Base-by-base conservation (phyloP, 2,329 filamentous ascomycete species). In the Aspergillus vadensis region DNA sequence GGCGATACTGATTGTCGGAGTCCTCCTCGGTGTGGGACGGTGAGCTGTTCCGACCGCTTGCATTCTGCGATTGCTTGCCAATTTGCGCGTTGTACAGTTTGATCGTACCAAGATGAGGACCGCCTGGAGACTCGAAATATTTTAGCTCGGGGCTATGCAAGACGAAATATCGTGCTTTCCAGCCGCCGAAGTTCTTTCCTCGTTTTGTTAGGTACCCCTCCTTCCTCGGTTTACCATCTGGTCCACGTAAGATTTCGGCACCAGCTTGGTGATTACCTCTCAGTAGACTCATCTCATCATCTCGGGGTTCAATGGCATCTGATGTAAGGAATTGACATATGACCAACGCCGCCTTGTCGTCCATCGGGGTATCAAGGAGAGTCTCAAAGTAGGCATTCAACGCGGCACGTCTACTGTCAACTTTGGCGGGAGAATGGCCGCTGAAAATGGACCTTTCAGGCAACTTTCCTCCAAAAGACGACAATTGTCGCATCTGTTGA, bases 181-280 rank as follows among this genome's bases (percentile, higher is more conserved):
- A 99, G 52, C 95, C 95, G 55, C 95, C 95, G 78, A 99, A 99
- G 71, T 98, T 98, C 82, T 99, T 99, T 52, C 95, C 95, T 67
- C 91, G 87, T 80, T 99, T 99, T 2, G 95, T 98, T 53, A 99
- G 80, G 75, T 98, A 99, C 8, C 95, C 95, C 72, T 88, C 93
- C 71, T 91, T 92, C 61, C 88, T 83, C 8, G 89, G 87, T 52
- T 88, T 86, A 3, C 87, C 86, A 68, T 88, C 86, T 5, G 86
- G 82, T 0, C 87, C 85, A 3, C 80, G 75, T 59, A 69, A 65
- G 39, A 75, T 67, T 21, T 74, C 71, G 17, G 67, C 64, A 59
- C 76, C 73, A 53, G 59, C 48, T 59, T 75, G 69, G 44, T 69
- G 62, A 65, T 67, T 70, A 14, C 72, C 72, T 62, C 79, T 80